Base-by-base conservation (phyloP, 192 early-diverging fungal genomes). In the Coemansia asiatica region DNA sequence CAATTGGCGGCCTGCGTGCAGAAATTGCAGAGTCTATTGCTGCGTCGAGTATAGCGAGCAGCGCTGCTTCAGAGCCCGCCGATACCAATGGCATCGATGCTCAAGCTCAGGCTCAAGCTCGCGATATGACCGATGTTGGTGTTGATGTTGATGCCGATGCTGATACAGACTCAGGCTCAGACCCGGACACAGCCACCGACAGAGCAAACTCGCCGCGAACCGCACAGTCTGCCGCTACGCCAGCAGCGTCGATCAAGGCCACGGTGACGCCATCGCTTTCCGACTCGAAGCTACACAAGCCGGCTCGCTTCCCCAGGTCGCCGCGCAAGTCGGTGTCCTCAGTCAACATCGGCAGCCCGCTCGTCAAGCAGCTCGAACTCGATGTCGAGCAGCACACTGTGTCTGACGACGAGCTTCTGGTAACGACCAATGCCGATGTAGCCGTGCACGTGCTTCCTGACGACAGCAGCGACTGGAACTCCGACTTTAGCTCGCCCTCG, bases 381-480 rank as follows among this genome's bases (percentile, higher is more conserved):
- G 72, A 71, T 31, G 57, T 75, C 7, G 66, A 72, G 53, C 66
- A 64, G 51, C 66, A 67, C n/a, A 62, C 73, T 15, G 73, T 63
- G 22, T 69, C 66, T 2, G 79, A 75, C 46, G 69, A 75, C 60
- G 79, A 81, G 73, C 44, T 72, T 53, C 55, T 72, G 48, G 23
- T 35, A 63, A 72, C 62, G 8, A 66, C 66, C 26, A 69, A 61
- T 25, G 49, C 68, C 18, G 59, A 75, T 3, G 63, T 72, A 13
- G 72, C 69, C 3, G 69, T 69, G 53, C 70, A 81, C 35, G 73
- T 81, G 56, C 61, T 69, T 21, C 69, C 79, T 19, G 79, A 81
- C 54, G 79, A 75, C 63, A 72, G 79, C 73, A 81, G 79, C 63
- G 79, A 81, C 47, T 81, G 79, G 79, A 81, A 81, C 71, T 81